phyloP scores from a whole-genome alignment of 768 basidiomycete species.

The Macrolepiota fuliginosa region DNA sequence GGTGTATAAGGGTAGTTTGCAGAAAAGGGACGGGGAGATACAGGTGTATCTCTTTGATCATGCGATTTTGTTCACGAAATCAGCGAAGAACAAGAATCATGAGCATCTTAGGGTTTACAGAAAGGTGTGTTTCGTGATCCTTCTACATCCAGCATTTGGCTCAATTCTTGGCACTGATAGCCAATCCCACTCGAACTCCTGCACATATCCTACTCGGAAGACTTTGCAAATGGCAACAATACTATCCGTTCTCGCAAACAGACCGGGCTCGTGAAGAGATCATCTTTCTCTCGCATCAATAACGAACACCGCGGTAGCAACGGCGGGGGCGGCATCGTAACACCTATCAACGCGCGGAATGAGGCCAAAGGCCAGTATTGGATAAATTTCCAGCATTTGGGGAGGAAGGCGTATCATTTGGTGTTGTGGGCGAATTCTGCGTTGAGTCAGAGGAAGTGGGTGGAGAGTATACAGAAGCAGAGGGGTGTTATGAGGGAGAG shows the following conservation, averaged over 20 bases:
- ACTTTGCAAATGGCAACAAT: conserved; percentile 30
- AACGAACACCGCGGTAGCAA: conserved; percentile 25
- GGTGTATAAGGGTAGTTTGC: conserved; percentile 86
- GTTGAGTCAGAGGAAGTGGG: conserved; percentile 88
- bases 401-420: conserved; percentile 88
- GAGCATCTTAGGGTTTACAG: conserved; percentile 94
- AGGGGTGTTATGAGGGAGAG: conserved; percentile 83
- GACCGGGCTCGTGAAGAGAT: conserved; percentile 46
- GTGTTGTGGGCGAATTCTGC: conserved; percentile 89
- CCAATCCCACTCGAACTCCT: conserved; percentile 96
- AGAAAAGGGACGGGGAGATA: conserved; percentile 89
- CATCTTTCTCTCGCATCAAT: conserved; percentile 34
- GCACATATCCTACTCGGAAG: conserved; percentile 76
- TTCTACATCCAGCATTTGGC: background rate
- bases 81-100: conserved; percentile 78
- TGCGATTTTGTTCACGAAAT: conserved; percentile 90
- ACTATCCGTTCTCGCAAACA: conserved; percentile 35
- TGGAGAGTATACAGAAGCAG: conserved; percentile 88
- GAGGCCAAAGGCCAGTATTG: conserved; percentile 82
- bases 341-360: conserved; percentile 52
- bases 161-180: conserved; percentile 35
- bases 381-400: conserved; percentile 92
- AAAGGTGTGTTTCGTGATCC: conserved; percentile 53
- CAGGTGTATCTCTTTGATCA: conserved; percentile 97
- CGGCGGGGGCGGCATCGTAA: conserved; percentile 32